phyloP scores from a whole-genome alignment of 2,329 filamentous ascomycete genomes.

The Talaromyces rugulosus region DNA sequence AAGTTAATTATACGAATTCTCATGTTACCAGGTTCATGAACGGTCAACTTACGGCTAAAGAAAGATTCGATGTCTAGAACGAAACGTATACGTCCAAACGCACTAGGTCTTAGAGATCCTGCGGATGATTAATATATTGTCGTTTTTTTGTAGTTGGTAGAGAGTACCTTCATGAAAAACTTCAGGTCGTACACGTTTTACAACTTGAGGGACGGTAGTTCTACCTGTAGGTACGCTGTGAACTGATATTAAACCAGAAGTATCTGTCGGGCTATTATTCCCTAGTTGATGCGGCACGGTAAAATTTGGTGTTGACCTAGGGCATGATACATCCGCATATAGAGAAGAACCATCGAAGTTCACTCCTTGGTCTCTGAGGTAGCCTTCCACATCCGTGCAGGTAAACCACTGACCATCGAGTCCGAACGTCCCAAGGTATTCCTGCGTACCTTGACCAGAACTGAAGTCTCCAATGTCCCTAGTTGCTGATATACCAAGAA shows the following conservation, averaged over 20 bases:
- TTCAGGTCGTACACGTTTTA: too few relatives aligned
- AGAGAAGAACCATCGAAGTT: not conserved
- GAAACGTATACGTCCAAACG: too few relatives aligned
- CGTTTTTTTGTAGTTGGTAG: not conserved
- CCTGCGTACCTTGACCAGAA: not conserved
- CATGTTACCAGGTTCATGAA: too few relatives aligned
- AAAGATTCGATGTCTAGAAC: not conserved
- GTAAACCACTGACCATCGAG: constrained; percentile 76
- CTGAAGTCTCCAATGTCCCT: constrained; percentile 16
- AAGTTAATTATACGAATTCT: too few relatives aligned
- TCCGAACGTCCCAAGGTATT: constrained; percentile 46
- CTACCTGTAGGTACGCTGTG: too few relatives aligned
- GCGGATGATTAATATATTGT: not conserved
- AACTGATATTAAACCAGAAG: too few relatives aligned
- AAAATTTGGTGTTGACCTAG: not conserved
- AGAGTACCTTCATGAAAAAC: too few relatives aligned
- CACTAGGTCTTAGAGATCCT: too few relatives aligned
- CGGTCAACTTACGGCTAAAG: not conserved
- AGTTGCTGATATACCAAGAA: constrained; percentile 20
- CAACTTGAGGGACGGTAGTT: too few relatives aligned
- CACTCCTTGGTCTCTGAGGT: constrained; percentile 48
- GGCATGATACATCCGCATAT: not conserved
- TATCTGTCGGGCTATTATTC: not conserved
- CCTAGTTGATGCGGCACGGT: not conserved
- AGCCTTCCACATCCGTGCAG: constrained; percentile 69